These are phyloP conservation scores for Ceratocystiopsis brevicomis DNA, from an alignment of 2,329 filamentous ascomycete species.

Conservation along the genomic window DNA sequence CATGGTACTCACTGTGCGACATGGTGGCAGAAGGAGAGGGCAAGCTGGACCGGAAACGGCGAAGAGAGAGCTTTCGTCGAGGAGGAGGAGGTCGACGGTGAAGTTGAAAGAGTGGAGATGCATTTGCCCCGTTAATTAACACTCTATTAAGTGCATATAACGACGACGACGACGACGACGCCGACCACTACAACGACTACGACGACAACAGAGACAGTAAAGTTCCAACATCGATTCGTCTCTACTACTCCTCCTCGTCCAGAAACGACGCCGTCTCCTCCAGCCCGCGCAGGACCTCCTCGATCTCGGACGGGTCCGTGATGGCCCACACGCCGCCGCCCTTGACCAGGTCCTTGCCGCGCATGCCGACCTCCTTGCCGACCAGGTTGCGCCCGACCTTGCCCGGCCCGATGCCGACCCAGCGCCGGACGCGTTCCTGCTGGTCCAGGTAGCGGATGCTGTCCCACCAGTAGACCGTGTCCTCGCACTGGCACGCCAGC, in stretches of 20 bases:
- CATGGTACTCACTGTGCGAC: constrained; percentile 24
- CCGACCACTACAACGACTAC: too few relatives aligned
- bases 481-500: constrained; percentile 64
- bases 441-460: constrained; percentile 80
- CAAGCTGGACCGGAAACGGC: neutral
- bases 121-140: too few relatives aligned
- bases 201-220: too few relatives aligned
- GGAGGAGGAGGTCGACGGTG: neutral
- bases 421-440: constrained; percentile 60
- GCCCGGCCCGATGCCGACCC: constrained; percentile 83
- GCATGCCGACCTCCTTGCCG: constrained; percentile 85
- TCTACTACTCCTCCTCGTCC: constrained; percentile 3
- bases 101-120: too few relatives aligned
- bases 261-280: constrained; percentile 41
- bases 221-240: too few relatives aligned
- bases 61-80: neutral
- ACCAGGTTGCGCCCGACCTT: constrained; percentile 88
- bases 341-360: constrained; percentile 56
- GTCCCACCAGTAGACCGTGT: constrained; percentile 89
- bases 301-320: constrained; percentile 58
- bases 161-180: too few relatives aligned
- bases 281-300: constrained; percentile 44
- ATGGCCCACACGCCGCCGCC: constrained; percentile 89
- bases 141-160: too few relatives aligned
- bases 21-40: constrained; percentile 10